A percentile compares a stretch with the other conserved stretches of the same genome.
Conservation (phyloP, 2,329 filamentous ascomycete species). For the Sporothrix pseudoabietina region DNA sequence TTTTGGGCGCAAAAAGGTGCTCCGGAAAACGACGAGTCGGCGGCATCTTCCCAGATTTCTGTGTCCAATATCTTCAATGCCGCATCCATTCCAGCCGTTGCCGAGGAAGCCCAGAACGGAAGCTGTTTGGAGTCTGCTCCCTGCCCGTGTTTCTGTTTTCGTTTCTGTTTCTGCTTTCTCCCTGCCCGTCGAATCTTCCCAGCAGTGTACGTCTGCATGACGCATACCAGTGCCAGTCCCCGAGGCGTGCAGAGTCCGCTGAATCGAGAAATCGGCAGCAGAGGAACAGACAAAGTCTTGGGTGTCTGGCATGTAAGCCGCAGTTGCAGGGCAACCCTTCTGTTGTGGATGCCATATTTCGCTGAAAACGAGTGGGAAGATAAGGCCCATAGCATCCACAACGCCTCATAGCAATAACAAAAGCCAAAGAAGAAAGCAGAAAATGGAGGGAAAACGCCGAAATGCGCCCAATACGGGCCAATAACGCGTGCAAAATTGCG, state of each 20-base stretch:
- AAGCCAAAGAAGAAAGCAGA: neutral
- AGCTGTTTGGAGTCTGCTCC: neutral
- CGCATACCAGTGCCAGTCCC: slow-evolving; percentile 11
- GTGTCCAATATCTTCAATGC: neutral
- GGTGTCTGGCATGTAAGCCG: slow-evolving; percentile 1
- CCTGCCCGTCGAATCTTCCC: neutral
- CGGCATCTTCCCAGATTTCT: neutral
- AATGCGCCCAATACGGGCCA: neutral
- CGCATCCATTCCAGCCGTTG: slow-evolving; percentile 16
- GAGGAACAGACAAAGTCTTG: neutral
- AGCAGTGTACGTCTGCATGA: neutral
- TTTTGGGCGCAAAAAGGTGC: neutral
- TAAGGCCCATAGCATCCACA: neutral
- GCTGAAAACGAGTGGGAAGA: neutral
- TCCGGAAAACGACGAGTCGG: neutral
- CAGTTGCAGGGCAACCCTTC: slow-evolving; percentile 20
- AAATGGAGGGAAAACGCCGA: neutral
- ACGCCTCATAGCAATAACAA: neutral
- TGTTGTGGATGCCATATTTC: slow-evolving; percentile 6
- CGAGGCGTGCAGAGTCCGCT: neutral
- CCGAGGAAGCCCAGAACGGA: neutral
- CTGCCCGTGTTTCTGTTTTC: neutral
- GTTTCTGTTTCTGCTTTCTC: neutral
- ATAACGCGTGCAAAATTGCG: slow-evolving; percentile 7
- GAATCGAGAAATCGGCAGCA: neutral